These are phyloP conservation scores for Kernera saxatilis DNA, from an alignment of 345 rosid genomes.

Conservation along the genomic window DNA sequence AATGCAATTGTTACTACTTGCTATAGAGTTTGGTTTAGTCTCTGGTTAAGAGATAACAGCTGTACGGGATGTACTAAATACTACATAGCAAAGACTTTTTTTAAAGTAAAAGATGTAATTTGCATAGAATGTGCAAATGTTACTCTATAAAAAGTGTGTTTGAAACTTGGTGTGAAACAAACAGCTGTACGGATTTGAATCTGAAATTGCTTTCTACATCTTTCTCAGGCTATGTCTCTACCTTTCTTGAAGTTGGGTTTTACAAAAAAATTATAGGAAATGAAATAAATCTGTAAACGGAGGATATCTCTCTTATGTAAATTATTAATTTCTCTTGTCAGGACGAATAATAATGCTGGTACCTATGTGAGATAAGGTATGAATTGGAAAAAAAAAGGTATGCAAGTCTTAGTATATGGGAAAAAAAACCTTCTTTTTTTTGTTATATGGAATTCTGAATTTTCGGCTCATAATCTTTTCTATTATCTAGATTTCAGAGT, in stretches of 20 bases:
- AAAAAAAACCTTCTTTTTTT: too few species aligned
- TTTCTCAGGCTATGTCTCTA: conserved; percentile 4
- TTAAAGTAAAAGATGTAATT: not conserved
- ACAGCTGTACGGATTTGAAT: conserved; percentile 18
- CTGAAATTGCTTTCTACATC: not conserved
- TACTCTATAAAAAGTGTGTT: conserved; percentile 1
- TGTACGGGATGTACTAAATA: not conserved
- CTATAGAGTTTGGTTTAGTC: not conserved
- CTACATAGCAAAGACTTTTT: not conserved
- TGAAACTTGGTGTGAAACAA: conserved; percentile 10
- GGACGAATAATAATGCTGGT: not conserved
- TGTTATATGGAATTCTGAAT: too few species aligned
- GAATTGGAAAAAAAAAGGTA: too few species aligned
- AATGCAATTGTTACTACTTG: not conserved
- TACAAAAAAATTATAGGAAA: not conserved
- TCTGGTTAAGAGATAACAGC: not conserved
- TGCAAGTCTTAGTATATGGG: too few species aligned
- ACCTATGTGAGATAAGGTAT: not conserved
- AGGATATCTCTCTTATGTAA: not conserved
- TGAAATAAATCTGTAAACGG: not conserved
- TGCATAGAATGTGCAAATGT: not conserved
- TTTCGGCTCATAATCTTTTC: too few species aligned
- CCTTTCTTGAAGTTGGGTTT: not conserved
- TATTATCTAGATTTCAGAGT: too few species aligned
- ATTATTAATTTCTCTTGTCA: not conserved